Evolutionary conservation across 2,329 filamentous ascomycete genomes (phyloP), one percentile per base, ranked within the genome.

Genomic region (Aspergillus pseudotamarii): DNA sequence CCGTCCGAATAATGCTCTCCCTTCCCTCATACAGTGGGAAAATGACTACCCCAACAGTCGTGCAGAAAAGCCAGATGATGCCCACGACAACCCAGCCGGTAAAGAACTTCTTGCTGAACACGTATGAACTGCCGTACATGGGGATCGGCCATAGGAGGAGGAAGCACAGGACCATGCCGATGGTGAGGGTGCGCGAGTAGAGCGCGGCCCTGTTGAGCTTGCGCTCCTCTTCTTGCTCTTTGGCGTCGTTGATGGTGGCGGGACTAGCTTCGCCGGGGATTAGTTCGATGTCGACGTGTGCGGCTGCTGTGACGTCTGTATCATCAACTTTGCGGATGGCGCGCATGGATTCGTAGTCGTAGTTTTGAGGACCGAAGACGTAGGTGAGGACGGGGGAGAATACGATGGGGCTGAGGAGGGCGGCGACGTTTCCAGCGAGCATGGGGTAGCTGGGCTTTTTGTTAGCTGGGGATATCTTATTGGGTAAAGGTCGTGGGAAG

Each of bases 141-240:
- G 93, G 93, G 85, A 97, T 94, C 0, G 94, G 93, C 93, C 93
- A 97, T 19, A 97, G 85, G 2, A 97, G 83, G 0, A 97, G 81
- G 61, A 96, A 82, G 0, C 87, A 84, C 0, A 96, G 64, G 0
- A 92, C 91, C 80, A 92, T 82, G 67, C 85, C 76, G 11, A 88
- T 81, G 0, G 89, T 91, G 65, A 88, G 75, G 36, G 78, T 81
- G 57, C 85, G 82, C 0, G 87, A 85, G 71, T 87, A 85, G 6
- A 79, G 64, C 8, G 85, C 85, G 0, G 86, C 84, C 30, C 80
- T 82, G 64, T 84, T 81, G 34, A 89, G 78, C 67, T 85, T 84
- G 21, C 73, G 75, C 64, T 83, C 80, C 76, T 83, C 81, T 10
- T 76, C 77, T 32, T 77, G 78, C 12, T 75, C 71, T 30, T 76